Percentiles rank a stretch among this genome's conserved stretches.
phyloP scores from a whole-genome alignment of 192 early-diverging fungal species.

The Podochytrium sp. region DNA sequence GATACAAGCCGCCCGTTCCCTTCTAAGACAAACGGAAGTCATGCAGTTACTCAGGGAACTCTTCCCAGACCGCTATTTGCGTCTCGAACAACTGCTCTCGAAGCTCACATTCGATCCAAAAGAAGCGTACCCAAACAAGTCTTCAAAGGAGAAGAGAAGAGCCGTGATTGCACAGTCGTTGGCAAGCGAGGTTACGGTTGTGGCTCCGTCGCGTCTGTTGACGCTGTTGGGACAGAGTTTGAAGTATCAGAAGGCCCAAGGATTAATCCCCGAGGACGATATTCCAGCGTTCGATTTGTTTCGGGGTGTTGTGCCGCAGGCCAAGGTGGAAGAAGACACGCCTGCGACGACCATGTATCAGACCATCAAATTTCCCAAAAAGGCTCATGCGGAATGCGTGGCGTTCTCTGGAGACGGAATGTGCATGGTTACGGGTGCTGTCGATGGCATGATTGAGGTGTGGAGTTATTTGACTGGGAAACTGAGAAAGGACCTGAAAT shows the following conservation, averaged over 20 bases:
- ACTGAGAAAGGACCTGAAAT: slow-evolving; percentile 82
- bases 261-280: slow-evolving; percentile 68
- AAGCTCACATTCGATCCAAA: slow-evolving; percentile 71
- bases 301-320: slow-evolving; percentile 63
- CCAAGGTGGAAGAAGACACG: slow-evolving; percentile 74
- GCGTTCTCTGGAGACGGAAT: slow-evolving; percentile 85
- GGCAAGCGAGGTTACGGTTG: slow-evolving; percentile 65
- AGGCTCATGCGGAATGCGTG: slow-evolving; percentile 75
- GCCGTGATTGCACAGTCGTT: slow-evolving; percentile 73
- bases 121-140: slow-evolving; percentile 68
- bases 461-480: slow-evolving; percentile 95
- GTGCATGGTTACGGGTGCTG: slow-evolving; percentile 82
- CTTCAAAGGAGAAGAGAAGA: slow-evolving; percentile 74
- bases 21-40: slow-evolving; percentile 88
- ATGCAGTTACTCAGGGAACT: slow-evolving; percentile 80
- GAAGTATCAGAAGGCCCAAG: slow-evolving; percentile 88
- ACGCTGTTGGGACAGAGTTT: slow-evolving; percentile 84
- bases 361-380: slow-evolving; percentile 92
- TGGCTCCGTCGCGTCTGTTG: slow-evolving; percentile 78
- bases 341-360: slow-evolving; percentile 72
- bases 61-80: slow-evolving; percentile 80
- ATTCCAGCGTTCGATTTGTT: slow-evolving; percentile 74
- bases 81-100: slow-evolving; percentile 80
- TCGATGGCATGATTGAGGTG: slow-evolving; percentile 95
- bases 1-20: slow-evolving; percentile 76